These are phyloP conservation scores for Sisymbrium irio DNA, from an alignment of 345 rosid species.

Conservation along the genomic window DNA sequence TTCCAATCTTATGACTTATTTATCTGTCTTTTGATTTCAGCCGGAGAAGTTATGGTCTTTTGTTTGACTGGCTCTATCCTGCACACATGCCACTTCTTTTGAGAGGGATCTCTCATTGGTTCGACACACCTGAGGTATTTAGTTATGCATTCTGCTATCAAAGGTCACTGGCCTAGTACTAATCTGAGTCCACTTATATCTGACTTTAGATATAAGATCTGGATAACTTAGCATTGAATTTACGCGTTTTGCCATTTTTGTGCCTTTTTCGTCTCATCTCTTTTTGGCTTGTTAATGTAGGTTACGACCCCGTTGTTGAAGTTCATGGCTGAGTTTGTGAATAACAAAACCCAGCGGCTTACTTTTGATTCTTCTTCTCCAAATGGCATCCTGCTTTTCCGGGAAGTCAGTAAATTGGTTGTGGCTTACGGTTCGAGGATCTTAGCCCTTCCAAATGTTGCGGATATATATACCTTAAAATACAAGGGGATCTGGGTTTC, in stretches of 20 bases:
- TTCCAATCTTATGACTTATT: neutral
- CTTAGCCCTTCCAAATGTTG: constrained; percentile 84
- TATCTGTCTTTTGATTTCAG: constrained; percentile 45
- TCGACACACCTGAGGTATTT: constrained; percentile 95
- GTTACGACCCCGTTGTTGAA: constrained; percentile 91
- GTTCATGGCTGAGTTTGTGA: constrained; percentile 97
- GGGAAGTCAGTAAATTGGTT: constrained; percentile 97
- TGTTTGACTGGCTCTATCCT: constrained; percentile 99
- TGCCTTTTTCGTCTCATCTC: constrained; percentile 16
- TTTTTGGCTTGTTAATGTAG: constrained; percentile 46
- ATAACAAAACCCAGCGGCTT: constrained; percentile 92
- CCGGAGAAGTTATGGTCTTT: constrained; percentile 85
- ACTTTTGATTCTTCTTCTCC: constrained; percentile 98
- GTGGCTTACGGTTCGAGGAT: constrained; percentile 97
- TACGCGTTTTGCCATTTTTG: neutral
- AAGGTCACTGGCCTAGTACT: neutral
- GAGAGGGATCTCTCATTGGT: constrained; percentile 91
- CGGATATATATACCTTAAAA: constrained; percentile 90
- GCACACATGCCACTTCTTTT: constrained; percentile 91
- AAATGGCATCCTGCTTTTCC: constrained; percentile 98
- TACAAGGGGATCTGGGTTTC: constrained; percentile 99
- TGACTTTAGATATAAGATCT: neutral
- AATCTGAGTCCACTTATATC: constrained; percentile 1
- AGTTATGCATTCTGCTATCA: constrained; percentile 11
- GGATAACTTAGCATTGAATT: neutral